Conservation (phyloP, 2,329 filamentous ascomycete species). For the Xylariaceae sp. region DNA sequence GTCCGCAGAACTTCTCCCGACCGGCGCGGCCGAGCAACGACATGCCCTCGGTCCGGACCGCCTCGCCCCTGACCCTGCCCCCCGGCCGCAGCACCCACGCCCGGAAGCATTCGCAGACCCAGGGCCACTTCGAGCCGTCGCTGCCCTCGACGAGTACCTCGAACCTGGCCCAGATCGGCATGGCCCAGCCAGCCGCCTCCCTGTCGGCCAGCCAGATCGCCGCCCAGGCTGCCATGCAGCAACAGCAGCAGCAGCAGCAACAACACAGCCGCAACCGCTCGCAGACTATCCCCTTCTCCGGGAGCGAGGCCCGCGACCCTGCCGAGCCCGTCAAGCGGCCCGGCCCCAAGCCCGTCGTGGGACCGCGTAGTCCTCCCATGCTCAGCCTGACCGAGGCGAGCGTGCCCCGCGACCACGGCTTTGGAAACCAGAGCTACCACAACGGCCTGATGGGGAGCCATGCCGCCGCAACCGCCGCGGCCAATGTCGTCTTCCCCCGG, state of each 20-base stretch:
- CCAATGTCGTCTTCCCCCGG: conserved; percentile 65
- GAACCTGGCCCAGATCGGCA: conserved; percentile 43
- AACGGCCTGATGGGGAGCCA: conserved; percentile 55
- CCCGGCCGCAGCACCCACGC: conserved; percentile 27
- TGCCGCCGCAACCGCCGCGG: conserved; percentile 60
- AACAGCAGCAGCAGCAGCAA: conserved; percentile 33
- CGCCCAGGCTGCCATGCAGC: conserved; percentile 66
- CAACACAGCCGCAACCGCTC: conserved; percentile 60
- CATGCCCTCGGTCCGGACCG: conserved; percentile 29
- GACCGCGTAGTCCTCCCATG: conserved; percentile 53
- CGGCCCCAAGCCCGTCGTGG: conserved; percentile 26
- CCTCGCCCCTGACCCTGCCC: conserved; percentile 36
- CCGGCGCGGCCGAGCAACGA: conserved; percentile 33
- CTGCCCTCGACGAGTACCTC: conserved; percentile 55
- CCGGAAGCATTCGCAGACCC: conserved; percentile 62
- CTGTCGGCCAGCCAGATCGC: conserved; percentile 69
- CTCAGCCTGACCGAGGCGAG: conserved; percentile 59
- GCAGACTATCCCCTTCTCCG: conserved; percentile 59
- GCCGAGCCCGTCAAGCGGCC: conserved; percentile 32
- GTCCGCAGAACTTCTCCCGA: conserved; percentile 52
- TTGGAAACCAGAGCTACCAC: conserved; percentile 45
- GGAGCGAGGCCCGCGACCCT: conserved; percentile 33
- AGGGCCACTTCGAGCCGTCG: conserved; percentile 69
- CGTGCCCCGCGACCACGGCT: conserved; percentile 48
- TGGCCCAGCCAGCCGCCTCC: conserved; percentile 38